Evolutionary conservation across 140 eudicot species (phyloP).

Genomic region (Erigeron philadelphicus): DNA sequence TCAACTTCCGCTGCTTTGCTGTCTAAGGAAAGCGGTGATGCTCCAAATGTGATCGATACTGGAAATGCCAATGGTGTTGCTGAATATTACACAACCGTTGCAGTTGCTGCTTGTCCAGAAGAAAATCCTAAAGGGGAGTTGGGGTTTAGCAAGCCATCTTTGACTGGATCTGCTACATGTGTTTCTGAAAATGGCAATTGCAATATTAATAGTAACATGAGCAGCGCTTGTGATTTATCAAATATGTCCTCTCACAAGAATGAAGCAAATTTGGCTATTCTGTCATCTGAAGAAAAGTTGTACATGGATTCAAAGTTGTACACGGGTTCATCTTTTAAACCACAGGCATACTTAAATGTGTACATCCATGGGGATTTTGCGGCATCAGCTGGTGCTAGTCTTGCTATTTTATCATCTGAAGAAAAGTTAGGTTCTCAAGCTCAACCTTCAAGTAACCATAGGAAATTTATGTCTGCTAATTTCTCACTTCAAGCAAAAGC

Average conservation of each 20-base stretch:
- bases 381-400: constrained; percentile 82
- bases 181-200: constrained; percentile 29
- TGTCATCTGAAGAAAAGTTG: constrained; percentile 9
- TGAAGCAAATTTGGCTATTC: constrained; percentile 20
- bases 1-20: constrained; percentile 21
- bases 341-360: constrained; percentile 49
- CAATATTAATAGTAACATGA: constrained; percentile 16
- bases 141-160: constrained; percentile 15
- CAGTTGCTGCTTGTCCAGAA: constrained; percentile 13
- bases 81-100: constrained; percentile 26
- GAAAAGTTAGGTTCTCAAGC: constrained; percentile 48
- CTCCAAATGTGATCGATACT: constrained; percentile 10
- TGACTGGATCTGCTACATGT: constrained; percentile 23
- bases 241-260: constrained; percentile 22
- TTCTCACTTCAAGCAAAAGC: constrained; percentile 72
- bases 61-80: constrained; percentile 36
- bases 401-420: constrained; percentile 58
- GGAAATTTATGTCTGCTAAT: constrained; percentile 59
- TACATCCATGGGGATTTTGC: constrained; percentile 85
- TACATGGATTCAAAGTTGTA: constrained; percentile 28
- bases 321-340: constrained; percentile 61
- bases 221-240: constrained; percentile 17
- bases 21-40: constrained; percentile 26
- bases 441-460: constrained; percentile 42
- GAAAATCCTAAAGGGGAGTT: constrained; percentile 25